Evolutionary conservation across 192 early-diverging fungal species (phyloP).

Genomic region (Tieghemiomyces parasiticus): DNA sequence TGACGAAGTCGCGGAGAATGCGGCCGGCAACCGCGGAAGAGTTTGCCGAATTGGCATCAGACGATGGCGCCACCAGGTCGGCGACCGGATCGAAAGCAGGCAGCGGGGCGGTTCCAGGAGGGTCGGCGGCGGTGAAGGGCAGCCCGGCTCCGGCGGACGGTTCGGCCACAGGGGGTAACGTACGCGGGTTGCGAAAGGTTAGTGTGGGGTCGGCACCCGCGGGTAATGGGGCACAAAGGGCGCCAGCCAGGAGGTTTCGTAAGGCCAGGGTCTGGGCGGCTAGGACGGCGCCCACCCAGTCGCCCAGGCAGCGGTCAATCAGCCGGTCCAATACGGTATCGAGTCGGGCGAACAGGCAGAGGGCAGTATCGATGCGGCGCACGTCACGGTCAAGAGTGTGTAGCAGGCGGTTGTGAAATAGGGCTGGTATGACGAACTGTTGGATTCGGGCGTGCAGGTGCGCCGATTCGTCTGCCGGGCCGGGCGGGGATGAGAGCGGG

Average conservation of each 20-base stretch:
- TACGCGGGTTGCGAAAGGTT: not conserved
- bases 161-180: not conserved
- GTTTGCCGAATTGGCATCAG: not conserved
- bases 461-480: too few relatives aligned
- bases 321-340: not conserved
- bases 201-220: not conserved
- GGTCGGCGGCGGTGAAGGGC: not conserved
- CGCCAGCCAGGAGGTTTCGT: not conserved
- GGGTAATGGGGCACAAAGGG: not conserved
- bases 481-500: not conserved
- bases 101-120: not conserved
- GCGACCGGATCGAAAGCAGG: not conserved
- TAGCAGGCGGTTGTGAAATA: slow-evolving; percentile 6
- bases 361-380: not conserved
- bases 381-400: not conserved
- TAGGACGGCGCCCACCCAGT: not conserved
- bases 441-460: not conserved
- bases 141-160: not conserved
- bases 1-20: not conserved
- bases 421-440: not conserved
- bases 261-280: not conserved
- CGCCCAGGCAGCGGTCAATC: not conserved
- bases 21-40: not conserved
- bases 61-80: not conserved
- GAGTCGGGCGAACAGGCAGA: not conserved